Evolutionary conservation across 805 yeast species (phyloP).

Genomic region (Hanseniaspora hatyaiensis): DNA sequence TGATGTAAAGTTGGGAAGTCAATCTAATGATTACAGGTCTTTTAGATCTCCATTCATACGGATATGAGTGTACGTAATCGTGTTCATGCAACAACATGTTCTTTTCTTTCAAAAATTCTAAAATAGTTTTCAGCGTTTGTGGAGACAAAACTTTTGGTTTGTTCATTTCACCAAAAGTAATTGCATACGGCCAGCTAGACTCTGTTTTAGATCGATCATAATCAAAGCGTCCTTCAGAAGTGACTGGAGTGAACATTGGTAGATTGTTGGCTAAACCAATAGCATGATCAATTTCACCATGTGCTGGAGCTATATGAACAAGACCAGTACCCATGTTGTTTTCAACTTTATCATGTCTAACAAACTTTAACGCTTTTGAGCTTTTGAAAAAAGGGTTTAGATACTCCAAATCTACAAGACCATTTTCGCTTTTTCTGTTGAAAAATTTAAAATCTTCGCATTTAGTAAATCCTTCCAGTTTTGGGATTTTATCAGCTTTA

Average conservation of each 20-base stretch:
- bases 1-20: constrained; percentile 95
- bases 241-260: constrained; percentile 63
- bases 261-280: constrained; percentile 50
- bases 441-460: constrained; percentile 17
- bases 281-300: constrained; percentile 85
- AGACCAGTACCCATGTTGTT: constrained; percentile 80
- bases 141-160: constrained; percentile 37
- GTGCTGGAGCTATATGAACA: constrained; percentile 97
- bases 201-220: too few relatives aligned
- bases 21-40: constrained; percentile 90
- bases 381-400: constrained; percentile 38
- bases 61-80: constrained; percentile 68
- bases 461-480: constrained; percentile 22
- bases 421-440: constrained; percentile 29
- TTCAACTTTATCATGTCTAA: constrained; percentile 75
- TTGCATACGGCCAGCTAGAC: constrained; percentile 8
- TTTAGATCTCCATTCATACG: constrained; percentile 95
- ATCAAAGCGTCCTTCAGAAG: constrained; percentile 53
- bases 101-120: constrained; percentile 34
- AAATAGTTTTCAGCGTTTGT: constrained; percentile 41
- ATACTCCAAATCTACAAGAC: constrained; percentile 37
- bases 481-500: constrained; percentile 27
- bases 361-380: constrained; percentile 39
- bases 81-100: constrained; percentile 40
- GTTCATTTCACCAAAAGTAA: constrained; percentile 5